Base-by-base conservation (phyloP, 805 yeast species). In the Komagataella phaffii region DNA sequence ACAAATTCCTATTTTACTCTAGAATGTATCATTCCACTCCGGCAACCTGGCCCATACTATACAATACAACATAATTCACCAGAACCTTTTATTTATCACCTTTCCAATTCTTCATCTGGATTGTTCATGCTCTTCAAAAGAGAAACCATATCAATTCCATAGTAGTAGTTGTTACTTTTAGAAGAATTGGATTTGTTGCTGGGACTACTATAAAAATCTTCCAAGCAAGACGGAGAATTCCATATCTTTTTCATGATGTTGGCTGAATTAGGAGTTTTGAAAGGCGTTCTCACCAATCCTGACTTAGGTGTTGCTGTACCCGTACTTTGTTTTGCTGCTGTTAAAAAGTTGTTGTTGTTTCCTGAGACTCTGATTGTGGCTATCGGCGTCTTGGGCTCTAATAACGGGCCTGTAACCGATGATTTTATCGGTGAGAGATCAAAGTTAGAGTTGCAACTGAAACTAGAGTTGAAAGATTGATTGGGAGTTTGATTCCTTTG, bases 211-310 rank as follows among this genome's bases (percentile, higher is more conserved):
- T 81, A 79, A 59, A 82, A 82, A 57, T 82, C 88, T 53, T 82
- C 87, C 52, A 81, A 67, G 58, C 79, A 80, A 2, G 81, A 73
- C 12, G 87, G 87, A 18, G 85, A 79, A 58, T 78, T 75, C 84
- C 86, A 80, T 47, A 79, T 66, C 58, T 74, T 79, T 56, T 72
- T 74, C 61, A 74, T 24, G 18, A 49, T 49, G 24, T 44, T 23
- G 24, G 52, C 49, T 21, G 55, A 45, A n/a, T 52, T 51, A 24
- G 53, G 53, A 10, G 54, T 49, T 17, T 55, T 53, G 50, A 50
- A 59, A 52, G 51, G 61, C 2, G 44, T 47, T 30, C 17, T 24
- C 8, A 45, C 58, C 7, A 55, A 24, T 48, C 59, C 55, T n/a
- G 40, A 30, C 40, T 30, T 30, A 14, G 40, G 40, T 30, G 40